A percentile compares a stretch with the other conserved stretches of the same genome.
phyloP scores from a whole-genome alignment of 345 rosid genomes.

The Combretum micranthum region DNA sequence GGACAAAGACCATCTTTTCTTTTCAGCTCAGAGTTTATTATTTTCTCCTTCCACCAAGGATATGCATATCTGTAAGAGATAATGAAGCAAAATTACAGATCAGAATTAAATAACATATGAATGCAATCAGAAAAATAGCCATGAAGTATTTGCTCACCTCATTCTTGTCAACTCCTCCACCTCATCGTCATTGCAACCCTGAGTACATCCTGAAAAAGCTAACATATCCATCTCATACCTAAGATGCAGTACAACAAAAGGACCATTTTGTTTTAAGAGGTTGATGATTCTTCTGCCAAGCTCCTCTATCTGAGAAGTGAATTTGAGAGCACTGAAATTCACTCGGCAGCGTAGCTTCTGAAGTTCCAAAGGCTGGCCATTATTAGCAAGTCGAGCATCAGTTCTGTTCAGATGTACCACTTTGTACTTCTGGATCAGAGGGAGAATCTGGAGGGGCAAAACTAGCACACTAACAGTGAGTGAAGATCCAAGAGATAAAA shows the following conservation, averaged over 20 bases:
- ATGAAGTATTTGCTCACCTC: conserved; percentile 40
- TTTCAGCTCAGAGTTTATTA: conserved; percentile 29
- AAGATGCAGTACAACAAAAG: conserved; percentile 86
- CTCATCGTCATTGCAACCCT: conserved; percentile 85
- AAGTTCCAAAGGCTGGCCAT: conserved; percentile 58
- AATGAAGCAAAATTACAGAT: conserved; percentile 5
- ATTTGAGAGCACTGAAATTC: conserved; percentile 75
- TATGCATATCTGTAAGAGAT: conserved; percentile 61
- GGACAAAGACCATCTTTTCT: conserved; percentile 47
- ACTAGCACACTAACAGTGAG: neutral
- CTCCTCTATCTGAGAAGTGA: conserved; percentile 91
- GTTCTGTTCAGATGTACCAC: conserved; percentile 85
- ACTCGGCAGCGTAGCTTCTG: conserved; percentile 96
- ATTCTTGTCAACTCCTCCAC: conserved; percentile 90
- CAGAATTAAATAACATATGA: neutral
- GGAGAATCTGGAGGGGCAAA: conserved; percentile 66
- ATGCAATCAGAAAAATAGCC: neutral
- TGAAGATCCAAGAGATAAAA: neutral
- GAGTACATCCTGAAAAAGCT: conserved; percentile 95
- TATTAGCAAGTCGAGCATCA: conserved; percentile 88
- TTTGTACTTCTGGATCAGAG: conserved; percentile 73
- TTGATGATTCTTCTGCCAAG: conserved; percentile 70
- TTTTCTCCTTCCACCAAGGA: conserved; percentile 51
- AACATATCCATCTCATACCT: conserved; percentile 99
- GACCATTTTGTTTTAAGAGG: conserved; percentile 77